These are phyloP conservation scores for Nothopassalora personata DNA, from an alignment of 2,329 filamentous ascomycete species.

Conservation along the genomic window DNA sequence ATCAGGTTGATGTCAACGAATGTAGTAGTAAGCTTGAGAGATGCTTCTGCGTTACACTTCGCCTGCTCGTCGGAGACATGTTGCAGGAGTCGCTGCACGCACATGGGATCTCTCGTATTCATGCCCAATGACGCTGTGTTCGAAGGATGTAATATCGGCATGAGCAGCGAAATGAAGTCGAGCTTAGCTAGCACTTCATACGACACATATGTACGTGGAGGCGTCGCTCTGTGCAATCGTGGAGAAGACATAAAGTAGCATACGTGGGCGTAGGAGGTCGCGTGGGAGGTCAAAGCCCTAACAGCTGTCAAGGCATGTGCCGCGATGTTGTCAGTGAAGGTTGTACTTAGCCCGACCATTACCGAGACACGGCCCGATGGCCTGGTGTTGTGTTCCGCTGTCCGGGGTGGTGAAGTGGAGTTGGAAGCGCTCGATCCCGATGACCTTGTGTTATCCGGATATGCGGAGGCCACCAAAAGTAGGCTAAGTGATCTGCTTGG, in stretches of 20 bases:
- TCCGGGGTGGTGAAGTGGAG: not conserved
- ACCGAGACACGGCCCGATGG: not conserved
- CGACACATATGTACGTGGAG: not conserved
- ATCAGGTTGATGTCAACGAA: not conserved
- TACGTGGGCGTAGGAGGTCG: not conserved
- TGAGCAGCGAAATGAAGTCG: not conserved
- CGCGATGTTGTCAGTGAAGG: not conserved
- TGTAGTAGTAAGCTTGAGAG: not conserved
- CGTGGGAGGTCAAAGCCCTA: not conserved
- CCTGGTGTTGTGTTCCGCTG: not conserved
- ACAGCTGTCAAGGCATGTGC: not conserved
- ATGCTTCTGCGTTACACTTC: not conserved
- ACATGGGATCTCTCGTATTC: not conserved
- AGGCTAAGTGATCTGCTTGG: not conserved
- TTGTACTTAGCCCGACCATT: not conserved
- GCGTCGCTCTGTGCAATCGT: not conserved
- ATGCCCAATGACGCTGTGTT: constrained; percentile 1
- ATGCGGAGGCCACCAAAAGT: not conserved
- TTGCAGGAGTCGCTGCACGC: not conserved
- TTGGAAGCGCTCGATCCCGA: not conserved
- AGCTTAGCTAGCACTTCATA: not conserved
- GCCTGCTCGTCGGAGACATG: not conserved
- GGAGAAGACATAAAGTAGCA: not conserved
- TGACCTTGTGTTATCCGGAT: not conserved
- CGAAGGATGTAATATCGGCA: not conserved